phyloP scores from a whole-genome alignment of 2,329 filamentous ascomycete species.

The Ophiostoma sp. region DNA sequence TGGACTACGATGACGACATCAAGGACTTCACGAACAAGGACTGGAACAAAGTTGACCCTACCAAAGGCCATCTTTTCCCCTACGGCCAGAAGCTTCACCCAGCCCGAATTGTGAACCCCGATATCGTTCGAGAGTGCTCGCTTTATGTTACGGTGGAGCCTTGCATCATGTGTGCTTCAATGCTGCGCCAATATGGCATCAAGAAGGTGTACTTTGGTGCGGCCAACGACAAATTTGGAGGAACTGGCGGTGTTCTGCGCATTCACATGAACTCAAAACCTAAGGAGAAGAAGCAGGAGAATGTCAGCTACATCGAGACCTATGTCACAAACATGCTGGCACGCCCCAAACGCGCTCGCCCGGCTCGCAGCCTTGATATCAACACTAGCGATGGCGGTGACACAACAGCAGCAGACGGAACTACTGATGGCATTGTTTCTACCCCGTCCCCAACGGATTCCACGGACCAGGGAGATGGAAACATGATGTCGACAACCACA shows the following conservation, averaged over 20 bases:
- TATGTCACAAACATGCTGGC: conserved; percentile 27
- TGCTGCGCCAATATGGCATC: conserved; percentile 82
- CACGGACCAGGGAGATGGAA: conserved; percentile 1
- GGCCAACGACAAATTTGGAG: conserved; percentile 93
- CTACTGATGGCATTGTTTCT: not conserved
- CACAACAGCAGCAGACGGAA: not conserved
- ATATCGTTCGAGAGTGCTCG: conserved; percentile 63
- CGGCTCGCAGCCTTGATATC: not conserved
- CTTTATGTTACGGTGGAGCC: conserved; percentile 98
- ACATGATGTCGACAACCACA: conserved; percentile 11
- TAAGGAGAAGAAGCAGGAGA: conserved; percentile 30
- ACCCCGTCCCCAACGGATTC: conserved; percentile 18
- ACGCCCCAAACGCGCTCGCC: conserved; percentile 22
- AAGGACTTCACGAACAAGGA: conserved; percentile 37
- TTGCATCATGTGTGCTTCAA: conserved; percentile 96
- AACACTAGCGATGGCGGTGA: conserved; percentile 10
- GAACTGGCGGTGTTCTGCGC: conserved; percentile 86
- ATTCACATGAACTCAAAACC: conserved; percentile 62
- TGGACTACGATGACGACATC: conserved; percentile 31
- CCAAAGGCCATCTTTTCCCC: conserved; percentile 52
- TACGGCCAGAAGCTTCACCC: conserved; percentile 56
- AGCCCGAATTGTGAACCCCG: conserved; percentile 54
- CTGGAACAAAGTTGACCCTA: conserved; percentile 49
- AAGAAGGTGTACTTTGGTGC: conserved; percentile 91
- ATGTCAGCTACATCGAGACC: conserved; percentile 26